phyloP scores from a whole-genome alignment of 257 asterid genomes.

The Galeopsis tetrahit region DNA sequence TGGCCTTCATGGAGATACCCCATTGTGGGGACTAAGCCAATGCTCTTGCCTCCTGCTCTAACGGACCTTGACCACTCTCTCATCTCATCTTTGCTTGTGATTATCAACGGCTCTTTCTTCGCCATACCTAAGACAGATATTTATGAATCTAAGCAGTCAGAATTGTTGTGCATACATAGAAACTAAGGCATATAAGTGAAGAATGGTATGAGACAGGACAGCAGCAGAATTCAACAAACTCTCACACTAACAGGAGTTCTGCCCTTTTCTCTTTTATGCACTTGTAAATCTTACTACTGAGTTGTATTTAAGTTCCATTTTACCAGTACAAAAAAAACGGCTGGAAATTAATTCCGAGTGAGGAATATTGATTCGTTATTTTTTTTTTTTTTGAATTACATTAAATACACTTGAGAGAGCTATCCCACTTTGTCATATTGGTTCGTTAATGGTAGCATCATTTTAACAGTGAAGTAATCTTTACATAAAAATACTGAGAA shows the following conservation, averaged over 20 bases:
- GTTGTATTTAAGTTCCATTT: background rate
- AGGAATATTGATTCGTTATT: too few species aligned
- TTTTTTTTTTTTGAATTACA: too few species aligned
- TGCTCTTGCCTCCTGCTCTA: slow-evolving; percentile 61
- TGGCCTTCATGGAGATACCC: slow-evolving; percentile 96
- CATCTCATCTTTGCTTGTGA: slow-evolving; percentile 69
- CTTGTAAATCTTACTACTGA: background rate
- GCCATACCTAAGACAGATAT: slow-evolving; percentile 45
- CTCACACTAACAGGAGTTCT: background rate
- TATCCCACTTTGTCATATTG: too few species aligned
- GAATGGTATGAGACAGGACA: background rate
- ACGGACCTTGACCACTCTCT: slow-evolving; percentile 76
- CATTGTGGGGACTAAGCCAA: slow-evolving; percentile 93
- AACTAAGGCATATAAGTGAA: background rate
- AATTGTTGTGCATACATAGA: background rate
- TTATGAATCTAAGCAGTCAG: background rate
- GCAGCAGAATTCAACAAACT: background rate
- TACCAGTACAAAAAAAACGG: background rate
- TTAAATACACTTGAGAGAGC: too few species aligned
- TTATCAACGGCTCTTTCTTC: slow-evolving; percentile 56
- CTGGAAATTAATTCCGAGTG: background rate
- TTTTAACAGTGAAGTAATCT: background rate
- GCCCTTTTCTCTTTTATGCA: background rate
- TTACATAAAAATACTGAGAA: background rate
- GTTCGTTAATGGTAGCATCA: too few species aligned